These are phyloP conservation scores for Boletus reticulatus DNA, from an alignment of 768 basidiomycete genomes.

Conservation along the genomic window DNA sequence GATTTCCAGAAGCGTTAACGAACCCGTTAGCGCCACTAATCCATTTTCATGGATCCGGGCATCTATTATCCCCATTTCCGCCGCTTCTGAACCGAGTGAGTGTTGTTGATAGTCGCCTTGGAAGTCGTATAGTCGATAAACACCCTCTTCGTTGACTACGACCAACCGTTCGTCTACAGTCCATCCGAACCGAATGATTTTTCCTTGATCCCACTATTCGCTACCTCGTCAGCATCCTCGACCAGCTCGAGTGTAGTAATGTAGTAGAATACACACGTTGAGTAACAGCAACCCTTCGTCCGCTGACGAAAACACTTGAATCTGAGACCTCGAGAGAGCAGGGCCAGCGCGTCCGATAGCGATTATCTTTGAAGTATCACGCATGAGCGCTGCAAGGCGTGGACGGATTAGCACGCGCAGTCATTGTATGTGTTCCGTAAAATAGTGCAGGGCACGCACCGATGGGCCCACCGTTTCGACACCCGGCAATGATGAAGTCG, in stretches of 20 bases:
- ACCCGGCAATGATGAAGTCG: constrained; percentile 80
- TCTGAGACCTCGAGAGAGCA: constrained; percentile 70
- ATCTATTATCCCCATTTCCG: constrained; percentile 80
- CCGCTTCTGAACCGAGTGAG: constrained; percentile 79
- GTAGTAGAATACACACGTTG: constrained; percentile 58
- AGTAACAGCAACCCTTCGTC: constrained; percentile 69
- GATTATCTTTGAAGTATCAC: constrained; percentile 79
- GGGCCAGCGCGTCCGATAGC: constrained; percentile 60
- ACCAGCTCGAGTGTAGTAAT: too few species aligned
- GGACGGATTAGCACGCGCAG: not conserved
- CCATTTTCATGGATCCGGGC: constrained; percentile 87
- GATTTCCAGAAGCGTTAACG: constrained; percentile 76
- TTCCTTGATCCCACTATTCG: constrained; percentile 85
- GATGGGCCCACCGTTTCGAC: constrained; percentile 85
- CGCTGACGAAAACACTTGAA: constrained; percentile 84
- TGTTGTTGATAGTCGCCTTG: constrained; percentile 84
- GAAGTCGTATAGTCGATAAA: constrained; percentile 86
- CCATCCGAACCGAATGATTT: constrained; percentile 82
- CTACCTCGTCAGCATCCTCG: constrained; percentile 11
- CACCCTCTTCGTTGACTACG: constrained; percentile 88
- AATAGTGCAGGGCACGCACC: constrained; percentile 44
- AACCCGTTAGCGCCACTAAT: constrained; percentile 79
- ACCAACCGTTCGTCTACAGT: constrained; percentile 78
- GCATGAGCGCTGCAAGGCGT: constrained; percentile 67
- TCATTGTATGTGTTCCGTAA: not conserved